Evolutionary conservation across 306 rosid species (phyloP).

Genomic region (Quercus cerris): DNA sequence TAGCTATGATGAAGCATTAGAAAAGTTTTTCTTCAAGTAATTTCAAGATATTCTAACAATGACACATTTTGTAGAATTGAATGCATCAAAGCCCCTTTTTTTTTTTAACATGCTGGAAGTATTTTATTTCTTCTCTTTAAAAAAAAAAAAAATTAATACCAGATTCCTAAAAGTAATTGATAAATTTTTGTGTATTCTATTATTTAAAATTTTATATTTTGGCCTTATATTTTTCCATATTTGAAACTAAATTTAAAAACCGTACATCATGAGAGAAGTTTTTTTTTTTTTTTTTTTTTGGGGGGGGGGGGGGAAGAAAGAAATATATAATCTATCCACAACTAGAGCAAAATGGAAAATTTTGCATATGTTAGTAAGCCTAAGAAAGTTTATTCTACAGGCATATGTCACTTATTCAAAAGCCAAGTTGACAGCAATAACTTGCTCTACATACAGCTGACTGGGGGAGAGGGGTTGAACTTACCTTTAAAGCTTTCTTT

Average conservation of each 20-base stretch:
- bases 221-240: not conserved
- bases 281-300: too few relatives aligned
- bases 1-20: not conserved
- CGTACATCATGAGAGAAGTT: not conserved
- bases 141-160: too few relatives aligned
- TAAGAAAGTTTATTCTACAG: slow-evolving; percentile 8
- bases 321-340: not conserved
- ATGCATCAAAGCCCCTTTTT: not conserved
- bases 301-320: too few relatives aligned
- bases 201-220: not conserved
- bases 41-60: not conserved
- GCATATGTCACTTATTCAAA: slow-evolving; percentile 7
- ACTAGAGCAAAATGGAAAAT: not conserved
- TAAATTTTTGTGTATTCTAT: not conserved
- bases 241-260: not conserved
- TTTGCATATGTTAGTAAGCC: not conserved
- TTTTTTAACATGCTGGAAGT: not conserved
- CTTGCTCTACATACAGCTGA: slow-evolving; percentile 45
- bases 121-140: not conserved
- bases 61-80: not conserved
- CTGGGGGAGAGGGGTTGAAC: slow-evolving; percentile 47
- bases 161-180: not conserved
- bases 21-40: not conserved
- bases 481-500: slow-evolving; percentile 37
- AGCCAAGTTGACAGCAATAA: slow-evolving; percentile 8